Percentiles rank a stretch among this genome's conserved stretches.
phyloP scores from a whole-genome alignment of 129 eudicot species.

The Rutidosis leptorrhynchoides region DNA sequence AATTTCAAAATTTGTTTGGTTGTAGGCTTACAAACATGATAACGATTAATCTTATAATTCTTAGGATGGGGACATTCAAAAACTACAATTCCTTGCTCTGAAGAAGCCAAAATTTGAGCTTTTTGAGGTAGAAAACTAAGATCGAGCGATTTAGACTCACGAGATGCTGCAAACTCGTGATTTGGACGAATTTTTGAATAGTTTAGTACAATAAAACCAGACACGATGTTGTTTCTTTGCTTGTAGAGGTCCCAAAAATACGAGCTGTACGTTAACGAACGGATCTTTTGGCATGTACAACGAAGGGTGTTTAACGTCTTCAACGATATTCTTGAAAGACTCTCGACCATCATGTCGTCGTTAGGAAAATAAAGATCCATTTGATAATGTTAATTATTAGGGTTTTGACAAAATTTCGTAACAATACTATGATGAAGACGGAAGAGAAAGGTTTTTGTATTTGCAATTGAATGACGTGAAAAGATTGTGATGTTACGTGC shows the following conservation, averaged over 20 bases:
- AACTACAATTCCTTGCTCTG: slow-evolving; percentile 17
- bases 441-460: no score
- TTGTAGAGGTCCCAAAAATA: background rate
- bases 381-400: no score
- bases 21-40: slow-evolving; percentile 25
- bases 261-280: background rate
- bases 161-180: slow-evolving; percentile 21
- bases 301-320: slow-evolving; percentile 1
- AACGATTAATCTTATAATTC: background rate
- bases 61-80: background rate
- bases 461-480: no score
- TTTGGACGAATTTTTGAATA: no score
- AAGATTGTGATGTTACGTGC: no score
- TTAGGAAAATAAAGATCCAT: no score
- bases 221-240: slow-evolving; percentile 7
- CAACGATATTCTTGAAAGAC: slow-evolving; percentile 13
- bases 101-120: slow-evolving; percentile 11
- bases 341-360: slow-evolving; percentile 17
- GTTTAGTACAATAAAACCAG: slow-evolving; percentile 18
- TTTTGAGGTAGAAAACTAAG: slow-evolving; percentile 8
- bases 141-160: slow-evolving; percentile 2
- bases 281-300: background rate
- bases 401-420: no score
- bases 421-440: no score
- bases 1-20: slow-evolving; percentile 20